Evolutionary conservation across 1,284 basidiomycete species (phyloP), one percentile per base, ranked within the genome.

Genomic region (Ustilago sp.): DNA sequence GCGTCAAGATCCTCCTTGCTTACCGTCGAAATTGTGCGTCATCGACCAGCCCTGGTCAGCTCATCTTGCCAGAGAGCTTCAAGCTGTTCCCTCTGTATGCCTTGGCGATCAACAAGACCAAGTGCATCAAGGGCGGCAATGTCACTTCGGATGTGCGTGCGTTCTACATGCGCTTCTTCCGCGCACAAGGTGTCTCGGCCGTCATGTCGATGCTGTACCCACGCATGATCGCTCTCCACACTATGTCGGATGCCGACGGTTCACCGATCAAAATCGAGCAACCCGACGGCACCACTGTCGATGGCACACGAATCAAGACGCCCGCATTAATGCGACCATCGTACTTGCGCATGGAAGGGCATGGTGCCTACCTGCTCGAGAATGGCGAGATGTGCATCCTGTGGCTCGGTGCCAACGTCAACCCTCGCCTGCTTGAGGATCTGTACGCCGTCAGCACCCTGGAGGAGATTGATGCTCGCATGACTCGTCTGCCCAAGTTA

Each of bases 31-130:
- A 95, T 81, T 99, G 97, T 86, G 95, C 96, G 0, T 90, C 93
- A 13, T 90, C 93, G 0, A 93, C 93, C 0, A 89, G 90, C 23
- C 88, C 90, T 0, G 92, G 93, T 7, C 96, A 98, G 89, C 87
- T 98, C 64, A 93, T 99, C 76, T 90, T 99, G 38, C 97, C 97
- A 1, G 97, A 99, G 87, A 92, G 92, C 1, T 96, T 95, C 89
- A 93, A 93, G 86, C 90, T 93, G 2, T 89, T 99, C 60, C 94
- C 95, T 0, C 88, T 95, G 17, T 96, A 93, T 84, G 90, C 91
- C 1, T 88, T 99, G 7, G 92, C 91, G 7, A 90, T 99, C 70
- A 90, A 93, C 71, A 99, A 99, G 88, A 91, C 90, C 68, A 97
- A 98, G 86, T 91, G 94, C 32, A 87, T 99, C 51, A 97, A 98